phyloP scores from a whole-genome alignment of 164 flowering plant species.

The Vitis cinerea region DNA sequence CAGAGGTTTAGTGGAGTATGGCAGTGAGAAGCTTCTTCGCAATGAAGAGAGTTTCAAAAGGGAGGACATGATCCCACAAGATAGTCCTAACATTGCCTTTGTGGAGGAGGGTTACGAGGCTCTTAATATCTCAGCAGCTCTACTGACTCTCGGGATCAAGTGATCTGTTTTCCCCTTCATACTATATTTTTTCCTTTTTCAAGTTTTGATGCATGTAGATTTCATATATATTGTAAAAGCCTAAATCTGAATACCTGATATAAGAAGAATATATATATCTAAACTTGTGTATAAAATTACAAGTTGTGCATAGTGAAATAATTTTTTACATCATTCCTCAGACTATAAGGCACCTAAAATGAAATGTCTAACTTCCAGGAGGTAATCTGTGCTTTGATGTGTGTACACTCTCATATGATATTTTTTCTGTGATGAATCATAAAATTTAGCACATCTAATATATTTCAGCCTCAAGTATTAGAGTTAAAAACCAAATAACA shows the following conservation, averaged over 20 bases:
- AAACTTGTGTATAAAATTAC: no score
- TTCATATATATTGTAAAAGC: neutral
- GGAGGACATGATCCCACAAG: constrained; percentile 56
- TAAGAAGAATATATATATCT: neutral
- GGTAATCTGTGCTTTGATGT: neutral
- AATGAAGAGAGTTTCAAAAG: constrained; percentile 44
- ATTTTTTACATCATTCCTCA: neutral
- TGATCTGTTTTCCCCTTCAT: constrained; percentile 4
- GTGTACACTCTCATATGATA: no score
- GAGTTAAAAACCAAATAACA: neutral
- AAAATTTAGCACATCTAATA: neutral
- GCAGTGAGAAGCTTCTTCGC: constrained; percentile 52
- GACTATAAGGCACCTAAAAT: neutral
- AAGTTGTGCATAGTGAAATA: neutral
- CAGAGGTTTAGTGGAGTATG: constrained; percentile 48
- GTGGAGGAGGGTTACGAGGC: constrained; percentile 31
- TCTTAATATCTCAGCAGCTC: constrained; percentile 41
- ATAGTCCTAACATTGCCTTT: constrained; percentile 37
- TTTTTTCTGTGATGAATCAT: neutral
- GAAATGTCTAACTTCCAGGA: neutral
- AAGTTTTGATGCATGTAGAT: neutral
- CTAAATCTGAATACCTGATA: constrained; percentile 2
- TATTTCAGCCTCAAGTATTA: neutral
- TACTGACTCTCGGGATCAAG: constrained; percentile 37
- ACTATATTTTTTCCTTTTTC: neutral